Conservation (phyloP, 805 yeast genomes). For the Spathaspora sp. region DNA sequence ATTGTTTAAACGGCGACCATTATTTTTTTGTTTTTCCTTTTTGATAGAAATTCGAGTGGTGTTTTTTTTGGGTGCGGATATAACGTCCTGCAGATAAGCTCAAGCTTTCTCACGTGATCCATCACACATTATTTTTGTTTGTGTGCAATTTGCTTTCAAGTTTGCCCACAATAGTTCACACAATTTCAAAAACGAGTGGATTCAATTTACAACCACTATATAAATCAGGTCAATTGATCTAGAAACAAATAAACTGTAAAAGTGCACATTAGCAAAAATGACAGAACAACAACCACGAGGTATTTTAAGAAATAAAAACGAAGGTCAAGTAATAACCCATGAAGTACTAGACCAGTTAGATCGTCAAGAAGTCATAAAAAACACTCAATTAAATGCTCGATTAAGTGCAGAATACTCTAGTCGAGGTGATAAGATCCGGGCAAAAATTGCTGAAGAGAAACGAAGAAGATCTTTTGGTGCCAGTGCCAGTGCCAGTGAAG, state of each 20-base stretch:
- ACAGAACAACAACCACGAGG: conserved; percentile 30
- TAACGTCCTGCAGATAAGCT: neutral
- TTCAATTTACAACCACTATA: neutral
- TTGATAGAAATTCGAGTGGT: neutral
- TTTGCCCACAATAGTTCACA: neutral
- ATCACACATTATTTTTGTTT: neutral
- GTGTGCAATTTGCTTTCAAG: neutral
- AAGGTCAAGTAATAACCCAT: conserved; percentile 17
- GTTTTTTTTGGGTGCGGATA: neutral
- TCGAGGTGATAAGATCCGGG: conserved; percentile 46
- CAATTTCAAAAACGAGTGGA: neutral
- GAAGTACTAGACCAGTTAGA: conserved; percentile 27
- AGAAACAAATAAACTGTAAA: too few species aligned
- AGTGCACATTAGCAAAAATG: neutral
- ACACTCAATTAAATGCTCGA: conserved; percentile 73
- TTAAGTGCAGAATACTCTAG: conserved; percentile 28
- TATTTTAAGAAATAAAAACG: conserved; percentile 49
- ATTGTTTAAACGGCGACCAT: neutral
- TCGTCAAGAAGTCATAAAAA: conserved; percentile 72
- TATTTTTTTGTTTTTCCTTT: neutral
- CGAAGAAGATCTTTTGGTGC: conserved; percentile 1
- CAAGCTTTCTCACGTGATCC: neutral
- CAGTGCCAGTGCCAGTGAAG: neutral
- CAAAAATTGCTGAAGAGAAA: conserved; percentile 39
- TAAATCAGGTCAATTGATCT: neutral